Base-by-base conservation (phyloP, 352 stramenopile species). In the Albugo candida region DNA sequence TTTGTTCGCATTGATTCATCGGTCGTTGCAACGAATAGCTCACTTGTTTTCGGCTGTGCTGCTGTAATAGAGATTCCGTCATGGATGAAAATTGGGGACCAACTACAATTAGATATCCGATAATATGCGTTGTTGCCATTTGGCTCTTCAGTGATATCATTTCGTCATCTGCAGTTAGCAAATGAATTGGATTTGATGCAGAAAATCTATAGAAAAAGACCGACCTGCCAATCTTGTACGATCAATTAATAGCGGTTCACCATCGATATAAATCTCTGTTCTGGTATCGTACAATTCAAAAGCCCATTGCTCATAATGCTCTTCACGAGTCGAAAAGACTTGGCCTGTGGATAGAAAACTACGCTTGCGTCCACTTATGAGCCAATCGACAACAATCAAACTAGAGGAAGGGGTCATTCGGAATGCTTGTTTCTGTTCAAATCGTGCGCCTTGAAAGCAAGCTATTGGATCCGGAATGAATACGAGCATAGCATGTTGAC, bases 301-400 rank as follows among this genome's bases (percentile, higher is more conserved):
- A 31, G 82, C 68, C 75, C 75, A 87, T 47, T 87, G 67, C 52
- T 87, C 75, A 17, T 81, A 55, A 13, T 61, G 77, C 54, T 87
- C 75, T 2, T 48, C 69, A 42, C 75, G 71, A 17, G 73, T 70
- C 47, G 78, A 61, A 34, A 62, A 61, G 36, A 80, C 58, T 5
- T 65, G 71, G 24, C 65, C 66, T 1, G 68, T 77, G 21, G 75
- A 59, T 50, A 81, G 53, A 39, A 78, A 87, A 48, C 78, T 87
- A 52, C 75, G 75, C 57, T 83, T 83, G 13, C 77, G 64, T n/a
- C 77, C 77, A 27, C 77, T 87, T 16, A 75, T 91, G 34, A 91
- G 53, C 77, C 77, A 91, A 58, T 91, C 77, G 37, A 87, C 64
- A 20, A 87, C 75, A 48, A 91, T 73, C 13, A 91, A 52, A 42